Evolutionary conservation across 768 basidiomycete species (phyloP).

Genomic region (Megacollybia marginata): DNA sequence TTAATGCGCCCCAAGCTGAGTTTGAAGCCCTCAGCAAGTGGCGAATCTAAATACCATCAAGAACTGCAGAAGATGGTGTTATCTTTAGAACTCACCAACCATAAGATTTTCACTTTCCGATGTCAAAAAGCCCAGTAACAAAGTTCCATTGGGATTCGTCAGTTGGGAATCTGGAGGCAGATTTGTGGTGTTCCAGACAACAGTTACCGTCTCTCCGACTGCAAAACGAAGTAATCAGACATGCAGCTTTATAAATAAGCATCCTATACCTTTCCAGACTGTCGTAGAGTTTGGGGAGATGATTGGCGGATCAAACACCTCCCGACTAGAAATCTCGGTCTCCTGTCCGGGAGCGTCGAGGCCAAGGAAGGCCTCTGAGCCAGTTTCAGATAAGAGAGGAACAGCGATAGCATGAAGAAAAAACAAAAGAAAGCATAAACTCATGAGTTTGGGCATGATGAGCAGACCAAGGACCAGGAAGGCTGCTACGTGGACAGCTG

Average conservation of each 20-base stretch:
- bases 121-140: slow-evolving; percentile 44
- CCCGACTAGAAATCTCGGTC: slow-evolving; percentile 16
- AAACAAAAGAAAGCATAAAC: slow-evolving; percentile 13
- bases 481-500: no score
- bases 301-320: slow-evolving; percentile 43
- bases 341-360: no score
- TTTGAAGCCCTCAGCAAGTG: slow-evolving; percentile 42
- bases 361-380: no score
- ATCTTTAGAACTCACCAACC: slow-evolving; percentile 28
- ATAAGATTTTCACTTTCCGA: slow-evolving; percentile 44
- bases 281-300: slow-evolving; percentile 31
- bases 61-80: background rate
- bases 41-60: background rate
- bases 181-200: slow-evolving; percentile 40
- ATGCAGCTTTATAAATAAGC: no score
- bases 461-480: background rate
- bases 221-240: no score
- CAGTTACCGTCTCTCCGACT: no score
- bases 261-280: slow-evolving; percentile 34
- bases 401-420: slow-evolving; percentile 12
- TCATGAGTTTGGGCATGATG: slow-evolving; percentile 11
- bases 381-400: slow-evolving; percentile 7
- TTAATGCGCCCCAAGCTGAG: slow-evolving; percentile 40
- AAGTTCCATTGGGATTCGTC: slow-evolving; percentile 40
- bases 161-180: slow-evolving; percentile 35